Evolutionary conservation across 169 alveolate genomes (phyloP).

Genomic region (Theileria sp.): DNA sequence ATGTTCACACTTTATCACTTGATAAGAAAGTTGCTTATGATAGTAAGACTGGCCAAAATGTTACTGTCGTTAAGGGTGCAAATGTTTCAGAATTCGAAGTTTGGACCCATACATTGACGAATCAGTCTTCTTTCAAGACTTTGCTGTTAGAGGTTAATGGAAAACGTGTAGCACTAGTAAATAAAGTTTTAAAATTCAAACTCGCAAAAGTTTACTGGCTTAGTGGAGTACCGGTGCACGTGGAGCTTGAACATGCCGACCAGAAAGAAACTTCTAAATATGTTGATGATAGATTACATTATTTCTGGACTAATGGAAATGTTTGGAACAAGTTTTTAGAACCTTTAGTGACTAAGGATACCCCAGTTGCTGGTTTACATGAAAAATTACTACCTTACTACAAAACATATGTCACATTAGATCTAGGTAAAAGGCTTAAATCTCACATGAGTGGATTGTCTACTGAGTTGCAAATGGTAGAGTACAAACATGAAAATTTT

Average conservation of each 20-base stretch:
- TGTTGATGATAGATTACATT: neutral
- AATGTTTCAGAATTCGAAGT: neutral
- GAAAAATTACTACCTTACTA: neutral
- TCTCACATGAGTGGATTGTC: neutral
- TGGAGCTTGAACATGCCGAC: neutral
- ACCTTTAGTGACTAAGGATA: neutral
- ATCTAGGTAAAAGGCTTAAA: neutral
- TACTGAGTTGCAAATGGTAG: neutral
- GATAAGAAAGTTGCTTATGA: neutral
- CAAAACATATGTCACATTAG: neutral
- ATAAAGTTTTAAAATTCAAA: neutral
- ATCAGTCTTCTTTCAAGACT: neutral
- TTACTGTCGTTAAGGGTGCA: neutral
- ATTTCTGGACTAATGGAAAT: neutral
- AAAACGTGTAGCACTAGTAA: neutral
- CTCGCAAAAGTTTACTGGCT: neutral
- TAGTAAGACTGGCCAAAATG: neutral
- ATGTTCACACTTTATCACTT: neutral
- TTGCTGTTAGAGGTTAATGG: neutral
- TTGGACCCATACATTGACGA: neutral
- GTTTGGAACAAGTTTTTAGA: neutral
- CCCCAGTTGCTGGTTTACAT: neutral
- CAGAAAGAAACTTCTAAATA: neutral
- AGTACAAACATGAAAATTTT: neutral
- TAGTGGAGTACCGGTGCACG: constrained; percentile 3